Evolutionary conservation across 331 rosid species (phyloP), one percentile per base, ranked within the genome.

Genomic region (Quercus lobata): DNA sequence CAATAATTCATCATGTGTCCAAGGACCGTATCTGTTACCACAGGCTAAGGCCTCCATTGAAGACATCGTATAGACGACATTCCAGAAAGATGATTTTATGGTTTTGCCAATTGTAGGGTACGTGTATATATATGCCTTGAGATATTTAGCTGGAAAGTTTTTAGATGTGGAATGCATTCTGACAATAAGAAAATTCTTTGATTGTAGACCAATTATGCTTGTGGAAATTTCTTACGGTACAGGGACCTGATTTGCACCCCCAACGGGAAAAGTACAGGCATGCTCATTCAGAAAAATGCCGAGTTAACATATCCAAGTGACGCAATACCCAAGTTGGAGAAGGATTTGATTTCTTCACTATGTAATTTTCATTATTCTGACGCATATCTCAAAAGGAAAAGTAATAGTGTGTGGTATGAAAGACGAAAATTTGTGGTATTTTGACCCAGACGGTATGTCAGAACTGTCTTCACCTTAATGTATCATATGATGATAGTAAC

Each of bases 51-150:
- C 82, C 84, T 82, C 86, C 77, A 56, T 85, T 76, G 76, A 81
- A 86, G 91, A 82, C 82, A 75, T 83, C 74, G 44, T 78, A 81
- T 74, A 35, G 79, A 68, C 76, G 81, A 81, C 71, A 82, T 79
- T 84, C 82, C 81, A 83, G 85, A 76, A 70, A 81, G 86, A 83
- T 70, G 63, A 34, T 34, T 22, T 76, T 85, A 68, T 74, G 83
- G 80, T 79, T 74, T 72, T 29, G 86, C 82, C 79, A 84, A 82
- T 85, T 78, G 58, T 78, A 82, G 76, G 92, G 98, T 92, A 76
- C 56, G 84, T 83, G 82, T 52, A 57, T 24, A 5, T 86, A 19
- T 49, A 69, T 66, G 8, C 5, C 22, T 32, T 30, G 5, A 18
- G 72, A 53, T 34, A 46, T 80, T 58, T 41, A 63, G 56, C 62